A percentile compares a stretch with the other conserved stretches of the same genome.
Conservation (phyloP, 208 protist genomes). For the Leishmania guyanensis region DNA sequence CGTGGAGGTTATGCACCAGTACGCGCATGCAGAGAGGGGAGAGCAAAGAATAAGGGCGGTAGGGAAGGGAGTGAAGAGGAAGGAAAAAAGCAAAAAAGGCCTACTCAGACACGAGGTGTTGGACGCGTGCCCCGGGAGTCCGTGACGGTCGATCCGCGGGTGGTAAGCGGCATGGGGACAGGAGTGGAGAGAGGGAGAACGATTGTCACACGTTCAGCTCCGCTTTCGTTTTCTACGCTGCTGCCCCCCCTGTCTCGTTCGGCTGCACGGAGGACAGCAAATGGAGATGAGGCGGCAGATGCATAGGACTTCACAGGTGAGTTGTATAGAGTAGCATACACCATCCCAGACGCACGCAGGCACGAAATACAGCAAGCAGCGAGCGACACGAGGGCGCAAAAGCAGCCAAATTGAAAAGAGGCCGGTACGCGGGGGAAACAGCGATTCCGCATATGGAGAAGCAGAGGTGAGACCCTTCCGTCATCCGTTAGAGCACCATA, state of each 20-base stretch:
- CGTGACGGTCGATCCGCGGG: background rate
- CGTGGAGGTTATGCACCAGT: background rate
- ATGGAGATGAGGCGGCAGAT: background rate
- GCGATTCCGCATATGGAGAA: background rate
- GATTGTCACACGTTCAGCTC: background rate
- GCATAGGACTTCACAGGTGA: background rate
- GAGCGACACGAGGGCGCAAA: no score
- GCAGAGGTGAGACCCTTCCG: background rate
- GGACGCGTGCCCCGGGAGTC: background rate
- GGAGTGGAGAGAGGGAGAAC: background rate
- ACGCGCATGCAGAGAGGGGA: background rate
- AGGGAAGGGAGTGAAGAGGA: background rate
- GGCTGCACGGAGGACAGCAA: background rate
- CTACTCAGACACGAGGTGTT: background rate
- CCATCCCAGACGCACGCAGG: background rate
- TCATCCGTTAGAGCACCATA: background rate
- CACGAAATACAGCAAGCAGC: background rate
- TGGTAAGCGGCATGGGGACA: background rate
- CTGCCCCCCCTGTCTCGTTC: no score
- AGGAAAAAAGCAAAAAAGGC: background rate
- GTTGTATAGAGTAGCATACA: background rate
- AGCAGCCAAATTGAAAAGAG: background rate
- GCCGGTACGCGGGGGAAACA: background rate
- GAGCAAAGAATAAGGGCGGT: background rate
- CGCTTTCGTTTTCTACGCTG: background rate